Conservation (phyloP, 2,329 filamentous ascomycete genomes). For the Podosphaera xanthii region DNA sequence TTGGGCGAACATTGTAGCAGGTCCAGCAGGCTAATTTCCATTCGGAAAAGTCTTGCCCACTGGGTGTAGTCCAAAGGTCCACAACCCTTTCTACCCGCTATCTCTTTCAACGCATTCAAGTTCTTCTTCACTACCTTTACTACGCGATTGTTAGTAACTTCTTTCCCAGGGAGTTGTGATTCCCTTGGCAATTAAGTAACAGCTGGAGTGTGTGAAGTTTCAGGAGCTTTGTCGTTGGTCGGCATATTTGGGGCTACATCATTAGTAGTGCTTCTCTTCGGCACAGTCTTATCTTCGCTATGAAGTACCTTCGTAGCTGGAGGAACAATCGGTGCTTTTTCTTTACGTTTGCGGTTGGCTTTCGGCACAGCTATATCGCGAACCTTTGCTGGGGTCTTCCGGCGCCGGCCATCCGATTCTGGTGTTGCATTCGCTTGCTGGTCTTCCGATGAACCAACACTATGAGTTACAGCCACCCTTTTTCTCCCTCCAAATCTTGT, state of each 20-base stretch:
- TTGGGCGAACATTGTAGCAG: not conserved
- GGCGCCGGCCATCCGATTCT: not conserved
- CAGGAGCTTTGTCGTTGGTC: not conserved
- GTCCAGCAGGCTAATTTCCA: not conserved
- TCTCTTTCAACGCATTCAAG: not conserved
- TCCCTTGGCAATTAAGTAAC: not conserved
- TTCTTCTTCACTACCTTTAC: not conserved
- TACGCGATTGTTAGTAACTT: not conserved
- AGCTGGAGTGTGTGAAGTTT: not conserved
- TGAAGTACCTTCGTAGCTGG: not conserved
- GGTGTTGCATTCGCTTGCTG: not conserved
- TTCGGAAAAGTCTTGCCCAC: not conserved
- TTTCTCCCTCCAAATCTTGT: not conserved
- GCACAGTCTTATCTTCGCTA: not conserved
- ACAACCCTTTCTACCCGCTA: not conserved
- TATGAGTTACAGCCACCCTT: not conserved
- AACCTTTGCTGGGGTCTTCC: not conserved
- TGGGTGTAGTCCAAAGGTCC: not conserved
- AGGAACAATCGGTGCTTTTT: not conserved
- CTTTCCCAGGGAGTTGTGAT: not conserved
- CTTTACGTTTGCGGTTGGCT: not conserved
- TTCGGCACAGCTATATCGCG: not conserved
- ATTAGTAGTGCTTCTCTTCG: not conserved
- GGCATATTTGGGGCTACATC: not conserved
- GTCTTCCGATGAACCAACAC: not conserved